Conservation (phyloP, 371 early-diverging fungal species). For the Chytridiales sp. region DNA sequence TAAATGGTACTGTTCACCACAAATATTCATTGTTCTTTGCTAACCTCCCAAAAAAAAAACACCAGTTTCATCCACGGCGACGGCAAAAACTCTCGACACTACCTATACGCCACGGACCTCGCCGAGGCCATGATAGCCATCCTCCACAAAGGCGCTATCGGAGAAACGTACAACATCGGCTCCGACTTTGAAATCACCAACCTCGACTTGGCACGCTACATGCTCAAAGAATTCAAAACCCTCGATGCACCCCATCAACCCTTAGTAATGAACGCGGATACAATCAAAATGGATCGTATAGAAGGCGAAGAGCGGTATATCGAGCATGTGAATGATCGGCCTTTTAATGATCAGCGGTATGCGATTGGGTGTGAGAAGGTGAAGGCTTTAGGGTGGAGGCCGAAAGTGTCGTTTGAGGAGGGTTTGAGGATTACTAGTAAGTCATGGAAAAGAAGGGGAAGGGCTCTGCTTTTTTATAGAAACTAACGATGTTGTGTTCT, state of each 20-base stretch:
- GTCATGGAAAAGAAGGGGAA: slow-evolving; percentile 12
- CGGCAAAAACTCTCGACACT: slow-evolving; percentile 75
- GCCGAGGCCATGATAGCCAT: slow-evolving; percentile 73
- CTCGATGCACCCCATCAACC: slow-evolving; percentile 9
- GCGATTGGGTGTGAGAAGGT: slow-evolving; percentile 74
- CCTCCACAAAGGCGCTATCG: slow-evolving; percentile 61
- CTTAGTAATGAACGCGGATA: neutral
- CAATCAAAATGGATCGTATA: neutral
- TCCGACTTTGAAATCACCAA: slow-evolving; percentile 75
- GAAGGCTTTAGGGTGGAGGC: slow-evolving; percentile 70
- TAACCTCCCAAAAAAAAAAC: neutral
- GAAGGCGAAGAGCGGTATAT: slow-evolving; percentile 36
- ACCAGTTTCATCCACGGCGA: slow-evolving; percentile 78
- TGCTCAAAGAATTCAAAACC: slow-evolving; percentile 45
- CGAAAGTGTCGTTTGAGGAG: slow-evolving; percentile 61
- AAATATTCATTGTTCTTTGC: neutral
- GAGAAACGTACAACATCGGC: slow-evolving; percentile 84
- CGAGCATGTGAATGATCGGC: slow-evolving; percentile 75
- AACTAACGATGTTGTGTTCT: neutral
- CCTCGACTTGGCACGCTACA: slow-evolving; percentile 61
- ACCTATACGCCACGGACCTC: slow-evolving; percentile 76
- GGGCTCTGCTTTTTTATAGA: neutral
- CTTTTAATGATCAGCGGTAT: slow-evolving; percentile 80
- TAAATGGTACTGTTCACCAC: slow-evolving; percentile 54
- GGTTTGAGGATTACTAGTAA: slow-evolving; percentile 74